Conservation (phyloP, 2,329 filamentous ascomycete species). For the Ceratocystis papillata region DNA sequence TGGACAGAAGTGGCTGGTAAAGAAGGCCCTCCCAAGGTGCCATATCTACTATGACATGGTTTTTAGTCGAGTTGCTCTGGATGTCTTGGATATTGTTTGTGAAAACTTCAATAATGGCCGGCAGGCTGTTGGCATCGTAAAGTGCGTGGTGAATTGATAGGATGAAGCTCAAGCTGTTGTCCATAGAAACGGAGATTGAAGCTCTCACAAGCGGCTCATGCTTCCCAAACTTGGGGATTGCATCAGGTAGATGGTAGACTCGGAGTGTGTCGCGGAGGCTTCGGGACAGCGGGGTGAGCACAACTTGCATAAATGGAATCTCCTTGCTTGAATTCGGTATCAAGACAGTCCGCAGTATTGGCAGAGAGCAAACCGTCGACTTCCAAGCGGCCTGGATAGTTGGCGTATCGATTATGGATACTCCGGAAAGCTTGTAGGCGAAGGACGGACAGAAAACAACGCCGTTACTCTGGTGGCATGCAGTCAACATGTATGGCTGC, state of each 20-base stretch:
- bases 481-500: constrained; percentile 68
- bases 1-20: constrained; percentile 19
- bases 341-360: constrained; percentile 61
- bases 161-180: constrained; percentile 32
- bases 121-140: constrained; percentile 76
- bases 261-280: not conserved
- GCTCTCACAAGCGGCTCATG: constrained; percentile 17
- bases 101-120: constrained; percentile 45
- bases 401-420: constrained; percentile 37
- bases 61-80: not conserved
- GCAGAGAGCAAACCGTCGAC: constrained; percentile 41
- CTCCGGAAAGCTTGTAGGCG: constrained; percentile 42
- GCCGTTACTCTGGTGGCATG: constrained; percentile 60
- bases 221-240: not conserved
- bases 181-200: constrained; percentile 19
- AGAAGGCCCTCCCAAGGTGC: constrained; percentile 29
- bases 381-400: constrained; percentile 53
- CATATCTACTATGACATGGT: constrained; percentile 18
- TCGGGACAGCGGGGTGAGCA: constrained; percentile 35
- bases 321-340: constrained; percentile 38
- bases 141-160: constrained; percentile 72
- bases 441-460: constrained; percentile 66
- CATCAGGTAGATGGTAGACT: not conserved
- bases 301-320: constrained; percentile 52
- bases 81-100: constrained; percentile 3